Percentiles rank a stretch among this genome's conserved stretches.
Conservation (phyloP, 805 yeast species). For the Starmerella floris region DNA sequence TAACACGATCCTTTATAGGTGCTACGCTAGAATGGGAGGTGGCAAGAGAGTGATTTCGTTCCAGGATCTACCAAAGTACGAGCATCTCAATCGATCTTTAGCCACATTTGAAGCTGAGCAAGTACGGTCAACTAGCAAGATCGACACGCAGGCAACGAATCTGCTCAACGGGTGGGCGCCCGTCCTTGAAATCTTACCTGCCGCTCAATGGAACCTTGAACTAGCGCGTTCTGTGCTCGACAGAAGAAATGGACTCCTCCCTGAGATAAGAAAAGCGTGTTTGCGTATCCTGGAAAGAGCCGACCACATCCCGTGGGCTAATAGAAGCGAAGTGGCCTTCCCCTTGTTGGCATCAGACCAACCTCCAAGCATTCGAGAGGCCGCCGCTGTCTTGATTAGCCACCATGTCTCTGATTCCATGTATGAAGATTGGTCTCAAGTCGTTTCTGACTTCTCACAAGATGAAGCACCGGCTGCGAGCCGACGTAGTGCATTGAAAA, state of each 20-base stretch:
- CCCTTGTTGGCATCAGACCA: background rate
- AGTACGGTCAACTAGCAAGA: background rate
- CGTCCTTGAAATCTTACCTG: constrained; percentile 7
- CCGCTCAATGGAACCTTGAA: constrained; percentile 4
- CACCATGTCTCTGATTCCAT: background rate
- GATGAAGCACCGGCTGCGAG: constrained; percentile 33
- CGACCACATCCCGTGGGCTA: background rate
- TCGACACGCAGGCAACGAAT: background rate
- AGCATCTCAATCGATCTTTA: constrained; percentile 13
- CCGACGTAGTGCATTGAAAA: constrained; percentile 27
- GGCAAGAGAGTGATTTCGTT: constrained; percentile 2
- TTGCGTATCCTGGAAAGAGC: background rate
- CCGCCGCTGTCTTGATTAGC: constrained; percentile 13
- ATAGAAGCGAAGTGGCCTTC: background rate
- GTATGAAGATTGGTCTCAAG: constrained; percentile 22
- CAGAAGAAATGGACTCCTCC: background rate
- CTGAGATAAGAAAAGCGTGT: background rate
- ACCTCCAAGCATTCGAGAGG: constrained; percentile 6
- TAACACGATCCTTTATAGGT: constrained; percentile 9
- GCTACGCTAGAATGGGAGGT: constrained; percentile 5
- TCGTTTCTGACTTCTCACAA: constrained; percentile 25
- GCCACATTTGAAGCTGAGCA: constrained; percentile 17
- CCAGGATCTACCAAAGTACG: constrained; percentile 3
- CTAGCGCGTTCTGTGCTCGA: background rate
- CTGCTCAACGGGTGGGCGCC: constrained; percentile 9